phyloP scores from a whole-genome alignment of 192 early-diverging fungal genomes.

The Podila clonocystis region DNA sequence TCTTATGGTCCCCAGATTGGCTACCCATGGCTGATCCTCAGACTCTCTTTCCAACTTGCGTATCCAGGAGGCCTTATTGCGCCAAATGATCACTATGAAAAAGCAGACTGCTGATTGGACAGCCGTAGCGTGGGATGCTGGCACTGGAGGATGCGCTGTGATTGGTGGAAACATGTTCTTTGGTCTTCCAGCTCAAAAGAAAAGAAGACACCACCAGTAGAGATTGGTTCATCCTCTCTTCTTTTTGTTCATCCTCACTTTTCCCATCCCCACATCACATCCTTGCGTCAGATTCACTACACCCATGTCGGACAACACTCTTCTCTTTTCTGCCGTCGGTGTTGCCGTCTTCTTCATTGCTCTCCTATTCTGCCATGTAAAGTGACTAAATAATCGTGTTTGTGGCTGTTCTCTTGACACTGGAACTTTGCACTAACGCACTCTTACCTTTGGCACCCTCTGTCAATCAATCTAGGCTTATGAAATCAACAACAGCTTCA shows the following conservation, averaged over 20 bases:
- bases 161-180: neutral
- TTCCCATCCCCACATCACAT: neutral
- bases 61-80: no score
- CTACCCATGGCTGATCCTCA: no score
- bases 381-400: neutral
- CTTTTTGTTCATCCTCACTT: neutral
- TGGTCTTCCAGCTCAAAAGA: neutral
- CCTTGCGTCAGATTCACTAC: no score
- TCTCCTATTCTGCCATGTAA: constrained; percentile 46
- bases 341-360: constrained; percentile 27
- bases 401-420: neutral
- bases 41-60: no score
- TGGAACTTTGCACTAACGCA: neutral
- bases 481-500: constrained; percentile 26
- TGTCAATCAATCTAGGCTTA: constrained; percentile 23
- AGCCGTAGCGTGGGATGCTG: neutral
- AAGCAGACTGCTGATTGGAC: neutral
- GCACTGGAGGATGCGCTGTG: neutral
- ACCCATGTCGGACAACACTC: constrained; percentile 26
- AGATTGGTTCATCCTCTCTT: neutral
- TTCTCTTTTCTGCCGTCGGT: constrained; percentile 21
- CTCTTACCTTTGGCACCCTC: neutral
- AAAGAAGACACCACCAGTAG: no score
- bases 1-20: no score
- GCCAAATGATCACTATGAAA: no score